Percentiles rank a stretch among this genome's conserved stretches.
Evolutionary conservation across 352 stramenopile genomes (phyloP).

Genomic region (Globisporangium abappressorium): DNA sequence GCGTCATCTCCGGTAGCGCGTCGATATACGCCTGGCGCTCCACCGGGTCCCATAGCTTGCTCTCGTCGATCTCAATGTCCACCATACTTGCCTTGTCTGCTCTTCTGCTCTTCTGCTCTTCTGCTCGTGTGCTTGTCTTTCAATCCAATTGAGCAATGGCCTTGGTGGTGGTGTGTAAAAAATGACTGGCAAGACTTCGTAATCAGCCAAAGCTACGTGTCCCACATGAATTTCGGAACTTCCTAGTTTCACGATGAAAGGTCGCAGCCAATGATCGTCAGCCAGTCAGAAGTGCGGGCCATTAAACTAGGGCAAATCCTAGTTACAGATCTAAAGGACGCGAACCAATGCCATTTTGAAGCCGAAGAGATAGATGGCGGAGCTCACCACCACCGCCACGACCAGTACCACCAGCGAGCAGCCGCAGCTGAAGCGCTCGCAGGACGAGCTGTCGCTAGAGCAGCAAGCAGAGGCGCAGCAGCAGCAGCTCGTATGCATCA

Average conservation of each 20-base stretch:
- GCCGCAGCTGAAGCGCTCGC: conserved; percentile 30
- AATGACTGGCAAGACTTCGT: conserved; percentile 21
- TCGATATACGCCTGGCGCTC: conserved; percentile 86
- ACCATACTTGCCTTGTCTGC: conserved; percentile 43
- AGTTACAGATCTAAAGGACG: conserved; percentile 13
- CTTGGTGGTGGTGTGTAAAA: background rate
- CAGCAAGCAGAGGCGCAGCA: conserved; percentile 20
- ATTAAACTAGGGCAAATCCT: conserved; percentile 1
- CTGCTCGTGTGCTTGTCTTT: background rate
- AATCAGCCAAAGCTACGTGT: conserved; percentile 9
- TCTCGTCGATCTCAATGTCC: conserved; percentile 86
- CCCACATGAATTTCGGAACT: conserved; percentile 6
- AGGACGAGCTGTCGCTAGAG: background rate
- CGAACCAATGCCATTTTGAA: conserved; percentile 14
- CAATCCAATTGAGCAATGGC: background rate
- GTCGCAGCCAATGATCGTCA: background rate
- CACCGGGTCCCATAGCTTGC: conserved; percentile 77
- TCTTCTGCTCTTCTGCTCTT: background rate
- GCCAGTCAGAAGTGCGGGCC: background rate
- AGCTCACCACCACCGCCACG: background rate
- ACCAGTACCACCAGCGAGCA: background rate
- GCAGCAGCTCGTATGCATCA: conserved; percentile 31
- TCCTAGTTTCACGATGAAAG: conserved; percentile 7
- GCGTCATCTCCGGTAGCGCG: conserved; percentile 78
- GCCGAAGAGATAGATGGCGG: conserved; percentile 9